phyloP scores from a whole-genome alignment of 306 rosid genomes.

The Lablab purpureus region DNA sequence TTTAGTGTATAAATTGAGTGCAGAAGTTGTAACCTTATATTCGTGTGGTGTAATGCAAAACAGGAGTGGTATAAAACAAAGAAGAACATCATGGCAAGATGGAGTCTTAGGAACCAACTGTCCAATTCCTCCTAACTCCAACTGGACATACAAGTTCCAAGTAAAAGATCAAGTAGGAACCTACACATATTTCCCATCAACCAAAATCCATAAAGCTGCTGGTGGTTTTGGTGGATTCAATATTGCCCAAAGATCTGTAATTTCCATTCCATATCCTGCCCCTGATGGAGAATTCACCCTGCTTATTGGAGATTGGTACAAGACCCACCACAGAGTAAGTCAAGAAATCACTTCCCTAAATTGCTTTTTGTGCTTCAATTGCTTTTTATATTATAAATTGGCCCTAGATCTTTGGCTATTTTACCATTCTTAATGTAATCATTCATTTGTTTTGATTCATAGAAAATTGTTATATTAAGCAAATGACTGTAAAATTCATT shows the following conservation, averaged over 20 bases:
- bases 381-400: not conserved
- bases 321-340: slow-evolving; percentile 64
- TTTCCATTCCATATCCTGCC: slow-evolving; percentile 67
- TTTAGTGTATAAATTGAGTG: not conserved
- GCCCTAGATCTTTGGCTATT: not conserved
- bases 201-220: slow-evolving; percentile 69
- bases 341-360: not conserved
- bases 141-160: slow-evolving; percentile 89
- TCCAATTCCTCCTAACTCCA: slow-evolving; percentile 82
- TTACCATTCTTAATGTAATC: not conserved
- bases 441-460: not conserved
- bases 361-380: not conserved
- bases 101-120: slow-evolving; percentile 92
- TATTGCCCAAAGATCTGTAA: slow-evolving; percentile 68
- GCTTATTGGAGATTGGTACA: slow-evolving; percentile 81
- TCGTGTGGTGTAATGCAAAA: slow-evolving; percentile 33
- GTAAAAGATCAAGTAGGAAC: slow-evolving; percentile 89
- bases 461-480: not conserved
- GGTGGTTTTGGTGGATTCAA: slow-evolving; percentile 87
- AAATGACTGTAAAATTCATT: not conserved
- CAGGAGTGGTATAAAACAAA: slow-evolving; percentile 85
- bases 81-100: slow-evolving; percentile 85
- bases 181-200: slow-evolving; percentile 75
- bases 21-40: not conserved
- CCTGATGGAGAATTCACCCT: slow-evolving; percentile 72